phyloP scores from a whole-genome alignment of 192 early-diverging fungal genomes.

The Coemansia pectinata region DNA sequence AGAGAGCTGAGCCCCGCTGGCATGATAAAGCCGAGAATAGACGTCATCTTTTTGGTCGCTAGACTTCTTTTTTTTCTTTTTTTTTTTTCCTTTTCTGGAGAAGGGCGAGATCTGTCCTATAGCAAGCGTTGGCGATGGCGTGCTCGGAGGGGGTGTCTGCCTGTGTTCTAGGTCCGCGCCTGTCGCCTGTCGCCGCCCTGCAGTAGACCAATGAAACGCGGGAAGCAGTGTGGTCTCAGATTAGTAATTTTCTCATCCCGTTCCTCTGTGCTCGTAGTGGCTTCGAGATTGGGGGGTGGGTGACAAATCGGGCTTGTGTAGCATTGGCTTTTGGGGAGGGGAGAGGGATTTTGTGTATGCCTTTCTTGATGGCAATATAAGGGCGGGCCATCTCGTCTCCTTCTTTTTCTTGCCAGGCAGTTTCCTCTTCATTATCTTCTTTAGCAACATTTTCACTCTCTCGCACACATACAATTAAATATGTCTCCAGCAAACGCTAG shows the following conservation, averaged over 20 bases:
- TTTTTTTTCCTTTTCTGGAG: background rate
- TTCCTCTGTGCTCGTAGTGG: background rate
- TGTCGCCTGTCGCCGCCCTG: background rate
- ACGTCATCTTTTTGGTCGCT: background rate
- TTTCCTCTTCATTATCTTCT: background rate
- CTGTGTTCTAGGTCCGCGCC: background rate
- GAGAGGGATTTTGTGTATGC: background rate
- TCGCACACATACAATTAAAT: background rate
- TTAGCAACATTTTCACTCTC: background rate
- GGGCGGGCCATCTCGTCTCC: background rate
- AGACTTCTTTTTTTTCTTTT: background rate
- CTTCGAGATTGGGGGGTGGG: background rate
- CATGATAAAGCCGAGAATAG: background rate
- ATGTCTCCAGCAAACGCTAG: constrained; percentile 46
- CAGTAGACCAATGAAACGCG: constrained; percentile 5
- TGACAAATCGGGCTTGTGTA: constrained; percentile 5
- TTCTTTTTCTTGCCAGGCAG: background rate
- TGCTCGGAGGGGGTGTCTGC: constrained; percentile 3
- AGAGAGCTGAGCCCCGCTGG: background rate
- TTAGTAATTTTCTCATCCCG: constrained; percentile 4
- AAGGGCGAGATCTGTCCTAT: constrained; percentile 12
- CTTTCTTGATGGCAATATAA: background rate
- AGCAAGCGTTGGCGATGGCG: constrained; percentile 8
- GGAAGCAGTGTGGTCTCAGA: constrained; percentile 1
- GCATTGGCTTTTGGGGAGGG: background rate